Base-by-base conservation (phyloP, 2,329 filamentous ascomycete species). In the Elsinoe australis region DNA sequence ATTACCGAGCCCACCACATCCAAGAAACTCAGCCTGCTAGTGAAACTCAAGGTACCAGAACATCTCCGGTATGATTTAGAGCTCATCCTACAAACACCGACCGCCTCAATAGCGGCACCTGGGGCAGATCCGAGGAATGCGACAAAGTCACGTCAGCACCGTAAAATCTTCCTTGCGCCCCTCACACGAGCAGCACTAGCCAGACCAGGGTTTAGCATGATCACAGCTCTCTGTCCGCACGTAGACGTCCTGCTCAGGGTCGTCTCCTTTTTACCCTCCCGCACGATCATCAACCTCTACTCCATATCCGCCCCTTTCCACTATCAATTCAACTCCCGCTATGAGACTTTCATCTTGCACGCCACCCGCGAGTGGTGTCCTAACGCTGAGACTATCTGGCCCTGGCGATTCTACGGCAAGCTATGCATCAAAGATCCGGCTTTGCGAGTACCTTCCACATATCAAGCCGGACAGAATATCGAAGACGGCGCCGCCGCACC, bases 271-370 rank as follows among this genome's bases (percentile, higher is more conserved):
- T 70, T 87, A 15, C 60, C 63, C 5, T 64, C 77, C 0, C 58
- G 66, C 10, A 78, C 82, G 47, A 67, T 88, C 5, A 61, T 87
- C 51, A 73, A 68, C 35, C 70, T 88, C 26, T 87, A 84, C 67
- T 69, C 74, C 54, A 75, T 79, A 54, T 83, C 77, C 61, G 76
- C 71, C 48, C 69, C 74, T 28, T 82, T 85, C 59, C 75, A 87
- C 58, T 61, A 67, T 39, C 69, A 79, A 21, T 62, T 86, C 57
- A 75, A 82, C 59, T 67, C 68, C 45, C 71, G 81, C 55, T 73
- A 81, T 59, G 73, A 73, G 6, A 76, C 76, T 29, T 74, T 76
- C 50, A 71, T 87, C 45, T 66, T 74, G 31, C 64, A 71, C 14
- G 78, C 78, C 64, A 74, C 79, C 1, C 61, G 63, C 1, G 58